Percentiles rank a stretch among this genome's conserved stretches.
Conservation (phyloP, 2,329 filamentous ascomycete species). For the Coniochaeta hoffmannii region DNA sequence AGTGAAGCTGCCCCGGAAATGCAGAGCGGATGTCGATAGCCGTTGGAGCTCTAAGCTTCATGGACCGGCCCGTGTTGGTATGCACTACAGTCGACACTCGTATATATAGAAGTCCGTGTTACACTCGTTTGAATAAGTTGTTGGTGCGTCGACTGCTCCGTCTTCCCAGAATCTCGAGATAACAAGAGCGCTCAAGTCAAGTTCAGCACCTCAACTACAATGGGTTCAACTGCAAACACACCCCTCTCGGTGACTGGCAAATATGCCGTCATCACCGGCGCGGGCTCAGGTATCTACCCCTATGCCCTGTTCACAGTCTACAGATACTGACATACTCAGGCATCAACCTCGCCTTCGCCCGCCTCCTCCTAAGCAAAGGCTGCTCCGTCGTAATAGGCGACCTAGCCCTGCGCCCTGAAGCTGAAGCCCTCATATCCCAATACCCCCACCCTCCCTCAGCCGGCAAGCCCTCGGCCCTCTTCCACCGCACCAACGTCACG, state of each 20-base stretch:
- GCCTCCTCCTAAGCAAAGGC: conserved; percentile 29
- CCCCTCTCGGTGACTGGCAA: conserved; percentile 20
- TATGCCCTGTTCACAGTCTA: background rate
- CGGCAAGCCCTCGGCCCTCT: conserved; percentile 23
- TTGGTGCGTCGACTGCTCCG: no score
- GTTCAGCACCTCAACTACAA: background rate
- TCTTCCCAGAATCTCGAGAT: no score
- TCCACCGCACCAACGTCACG: conserved; percentile 36
- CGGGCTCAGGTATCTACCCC: conserved; percentile 36
- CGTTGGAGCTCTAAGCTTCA: background rate
- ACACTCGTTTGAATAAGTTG: background rate
- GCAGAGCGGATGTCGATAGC: background rate
- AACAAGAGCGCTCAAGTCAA: no score
- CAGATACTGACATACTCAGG: conserved; percentile 15
- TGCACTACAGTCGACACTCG: background rate
- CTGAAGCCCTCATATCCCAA: conserved; percentile 23
- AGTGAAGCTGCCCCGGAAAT: background rate
- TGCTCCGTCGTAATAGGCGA: conserved; percentile 41
- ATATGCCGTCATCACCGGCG: conserved; percentile 46
- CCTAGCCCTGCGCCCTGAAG: conserved; percentile 32
- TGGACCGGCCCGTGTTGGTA: background rate
- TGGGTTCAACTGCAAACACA: background rate
- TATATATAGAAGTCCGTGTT: background rate
- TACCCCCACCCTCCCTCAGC: conserved; percentile 8
- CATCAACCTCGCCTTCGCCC: conserved; percentile 36